A percentile compares a stretch with the other conserved stretches of the same genome.
These are phyloP conservation scores for Phellinidium pouzarii DNA, from an alignment of 1,284 basidiomycete genomes.

Conservation along the genomic window DNA sequence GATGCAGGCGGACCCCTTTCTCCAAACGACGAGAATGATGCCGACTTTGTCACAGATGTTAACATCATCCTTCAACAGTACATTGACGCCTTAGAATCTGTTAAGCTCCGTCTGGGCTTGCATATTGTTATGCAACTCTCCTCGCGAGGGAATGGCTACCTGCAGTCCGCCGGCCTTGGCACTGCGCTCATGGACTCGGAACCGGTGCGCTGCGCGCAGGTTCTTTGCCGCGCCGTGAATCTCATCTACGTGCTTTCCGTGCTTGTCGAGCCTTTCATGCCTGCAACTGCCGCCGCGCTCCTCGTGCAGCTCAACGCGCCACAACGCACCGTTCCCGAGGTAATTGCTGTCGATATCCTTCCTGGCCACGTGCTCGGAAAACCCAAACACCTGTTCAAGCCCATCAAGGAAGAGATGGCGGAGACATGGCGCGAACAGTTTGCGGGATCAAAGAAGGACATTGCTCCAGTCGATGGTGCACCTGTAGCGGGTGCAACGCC, in stretches of 20 bases:
- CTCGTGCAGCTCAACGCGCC: conserved; percentile 89
- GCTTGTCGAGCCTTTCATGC: conserved; percentile 95
- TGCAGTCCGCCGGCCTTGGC: conserved; percentile 88
- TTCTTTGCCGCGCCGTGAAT: conserved; percentile 87
- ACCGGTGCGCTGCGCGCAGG: conserved; percentile 83
- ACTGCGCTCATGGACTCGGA: conserved; percentile 82
- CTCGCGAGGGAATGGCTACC: conserved; percentile 88
- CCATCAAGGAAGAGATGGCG: conserved; percentile 88
- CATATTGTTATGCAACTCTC: conserved; percentile 89
- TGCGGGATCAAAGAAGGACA: conserved; percentile 49
- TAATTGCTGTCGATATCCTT: conserved; percentile 74
- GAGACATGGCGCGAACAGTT: conserved; percentile 81
- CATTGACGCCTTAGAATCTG: conserved; percentile 83
- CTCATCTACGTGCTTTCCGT: conserved; percentile 89
- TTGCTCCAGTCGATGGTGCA: conserved; percentile 28
- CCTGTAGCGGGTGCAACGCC: conserved; percentile 37
- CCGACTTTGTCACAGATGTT: conserved; percentile 76
- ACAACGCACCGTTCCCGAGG: conserved; percentile 65
- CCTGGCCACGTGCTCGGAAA: conserved; percentile 82
- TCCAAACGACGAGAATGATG: conserved; percentile 62
- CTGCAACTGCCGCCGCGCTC: conserved; percentile 78
- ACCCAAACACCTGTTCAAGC: conserved; percentile 89
- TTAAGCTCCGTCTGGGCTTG: conserved; percentile 85
- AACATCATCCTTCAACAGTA: conserved; percentile 80
- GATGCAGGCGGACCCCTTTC: conserved; percentile 64